Evolutionary conservation across 805 yeast species (phyloP).

Genomic region (Suhomyces sp.): DNA sequence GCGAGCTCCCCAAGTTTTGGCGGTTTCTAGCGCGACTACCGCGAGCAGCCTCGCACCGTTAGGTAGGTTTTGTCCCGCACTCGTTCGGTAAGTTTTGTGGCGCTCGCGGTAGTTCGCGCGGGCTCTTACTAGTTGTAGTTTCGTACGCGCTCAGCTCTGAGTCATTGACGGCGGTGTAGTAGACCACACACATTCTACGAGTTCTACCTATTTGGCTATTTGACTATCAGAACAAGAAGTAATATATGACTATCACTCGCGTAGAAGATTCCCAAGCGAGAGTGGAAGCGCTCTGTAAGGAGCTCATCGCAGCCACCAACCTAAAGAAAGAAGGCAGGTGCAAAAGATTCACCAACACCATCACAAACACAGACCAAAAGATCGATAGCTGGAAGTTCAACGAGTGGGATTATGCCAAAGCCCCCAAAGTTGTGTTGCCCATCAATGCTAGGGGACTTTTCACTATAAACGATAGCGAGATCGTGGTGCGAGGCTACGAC

Average conservation of each 20-base stretch:
- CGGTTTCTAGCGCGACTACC: no score
- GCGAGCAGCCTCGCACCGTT: no score
- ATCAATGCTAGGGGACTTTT: slow-evolving; percentile 83
- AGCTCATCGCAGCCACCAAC: slow-evolving; percentile 17
- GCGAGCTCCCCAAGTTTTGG: no score
- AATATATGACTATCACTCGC: background rate
- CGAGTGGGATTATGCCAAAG: slow-evolving; percentile 80
- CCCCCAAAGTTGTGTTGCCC: slow-evolving; percentile 52
- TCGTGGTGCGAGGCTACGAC: slow-evolving; percentile 86
- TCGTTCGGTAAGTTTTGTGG: no score
- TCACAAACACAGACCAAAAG: slow-evolving; percentile 7
- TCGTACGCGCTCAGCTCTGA: background rate
- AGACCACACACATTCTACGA: no score
- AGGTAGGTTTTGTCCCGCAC: no score
- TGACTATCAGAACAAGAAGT: background rate
- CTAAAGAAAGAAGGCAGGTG: slow-evolving; percentile 21
- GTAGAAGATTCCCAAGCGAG: background rate
- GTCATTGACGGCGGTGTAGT: no score
- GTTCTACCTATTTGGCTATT: background rate
- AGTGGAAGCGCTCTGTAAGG: slow-evolving; percentile 1
- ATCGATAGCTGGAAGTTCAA: slow-evolving; percentile 69
- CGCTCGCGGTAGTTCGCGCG: no score
- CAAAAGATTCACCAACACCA: slow-evolving; percentile 12
- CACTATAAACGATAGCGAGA: slow-evolving; percentile 42
- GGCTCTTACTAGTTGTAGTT: no score